Base-by-base conservation (phyloP, 768 basidiomycete genomes). In the Tephrocybe rancida region DNA sequence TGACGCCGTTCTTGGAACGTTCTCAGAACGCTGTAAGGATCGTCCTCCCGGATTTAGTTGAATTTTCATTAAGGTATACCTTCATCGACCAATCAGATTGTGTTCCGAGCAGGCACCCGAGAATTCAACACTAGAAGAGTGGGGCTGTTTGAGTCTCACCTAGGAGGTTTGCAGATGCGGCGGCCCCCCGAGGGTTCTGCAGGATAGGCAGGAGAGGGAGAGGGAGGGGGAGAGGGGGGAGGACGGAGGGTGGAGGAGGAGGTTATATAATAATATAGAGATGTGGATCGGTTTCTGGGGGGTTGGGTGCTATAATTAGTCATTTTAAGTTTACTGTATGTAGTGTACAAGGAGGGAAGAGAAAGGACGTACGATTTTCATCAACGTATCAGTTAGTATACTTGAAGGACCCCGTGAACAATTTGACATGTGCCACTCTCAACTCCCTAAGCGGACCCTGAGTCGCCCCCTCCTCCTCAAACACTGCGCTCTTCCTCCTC, bases 131-230 rank as follows among this genome's bases (percentile, higher is more conserved):
- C n/a, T n/a, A n/a, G n/a, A n/a, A n/a, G n/a, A n/a, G n/a, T n/a
- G n/a, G n/a, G n/a, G n/a, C n/a, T n/a, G n/a, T n/a, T n/a, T n/a
- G n/a, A n/a, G n/a, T n/a, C n/a, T n/a, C n/a, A n/a, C n/a, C n/a
- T n/a, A n/a, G n/a, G n/a, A n/a, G n/a, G n/a, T n/a, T n/a, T n/a
- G n/a, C n/a, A n/a, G n/a, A n/a, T n/a, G n/a, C n/a, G n/a, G n/a
- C n/a, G n/a, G n/a, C n/a, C n/a, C n/a, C n/a, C n/a, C n/a, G n/a
- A 46, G 37, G 2, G 49, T 50, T 13, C 42, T 18, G 34, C 60
- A 61, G 37, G 10, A 22, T 3, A 34, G 13, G 50, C 60, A 61
- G 13, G 18, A 50, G 18, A 54, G 22, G 48, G 58, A 57, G 44
- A 59, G 35, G 19, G 52, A 54, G 1, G 21, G 22, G 8, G 19